Conservation (phyloP, 2,329 filamentous ascomycete genomes). For the Penicillium vulpinum region DNA sequence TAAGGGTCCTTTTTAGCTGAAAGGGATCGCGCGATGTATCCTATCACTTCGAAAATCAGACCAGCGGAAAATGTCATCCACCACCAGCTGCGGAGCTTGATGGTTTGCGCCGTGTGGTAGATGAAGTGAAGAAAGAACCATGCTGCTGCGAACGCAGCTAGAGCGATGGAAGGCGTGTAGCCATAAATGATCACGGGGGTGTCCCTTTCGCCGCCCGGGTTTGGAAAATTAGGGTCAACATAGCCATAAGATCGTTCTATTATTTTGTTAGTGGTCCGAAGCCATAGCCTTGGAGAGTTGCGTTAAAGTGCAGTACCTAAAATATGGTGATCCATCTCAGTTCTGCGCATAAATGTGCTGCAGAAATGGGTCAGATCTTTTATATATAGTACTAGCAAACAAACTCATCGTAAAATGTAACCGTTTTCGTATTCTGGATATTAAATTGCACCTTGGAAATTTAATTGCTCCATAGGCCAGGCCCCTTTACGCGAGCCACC, state of each 20-base stretch:
- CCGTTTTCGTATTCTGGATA: neutral
- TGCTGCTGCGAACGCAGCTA: constrained; percentile 15
- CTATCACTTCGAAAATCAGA: constrained; percentile 16
- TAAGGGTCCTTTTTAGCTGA: constrained; percentile 16
- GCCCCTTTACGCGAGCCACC: constrained; percentile 1
- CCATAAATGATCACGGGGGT: constrained; percentile 7
- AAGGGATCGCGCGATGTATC: constrained; percentile 16
- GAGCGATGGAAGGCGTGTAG: constrained; percentile 16
- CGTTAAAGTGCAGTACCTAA: neutral
- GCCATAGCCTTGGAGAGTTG: neutral
- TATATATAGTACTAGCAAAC: neutral
- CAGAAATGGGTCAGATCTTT: neutral
- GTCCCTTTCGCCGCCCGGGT: neutral
- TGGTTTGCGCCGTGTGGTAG: constrained; percentile 7
- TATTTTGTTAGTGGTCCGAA: neutral
- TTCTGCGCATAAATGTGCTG: neutral
- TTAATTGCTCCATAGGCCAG: neutral
- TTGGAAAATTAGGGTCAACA: constrained; percentile 1
- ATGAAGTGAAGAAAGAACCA: constrained; percentile 19
- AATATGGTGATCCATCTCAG: neutral
- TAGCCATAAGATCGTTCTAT: neutral
- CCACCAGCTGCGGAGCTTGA: constrained; percentile 17
- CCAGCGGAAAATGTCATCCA: constrained; percentile 17
- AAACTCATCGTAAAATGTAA: neutral
- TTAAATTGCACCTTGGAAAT: neutral